phyloP scores from a whole-genome alignment of 371 early-diverging fungal species.

The Rhizopus stolonifer region DNA sequence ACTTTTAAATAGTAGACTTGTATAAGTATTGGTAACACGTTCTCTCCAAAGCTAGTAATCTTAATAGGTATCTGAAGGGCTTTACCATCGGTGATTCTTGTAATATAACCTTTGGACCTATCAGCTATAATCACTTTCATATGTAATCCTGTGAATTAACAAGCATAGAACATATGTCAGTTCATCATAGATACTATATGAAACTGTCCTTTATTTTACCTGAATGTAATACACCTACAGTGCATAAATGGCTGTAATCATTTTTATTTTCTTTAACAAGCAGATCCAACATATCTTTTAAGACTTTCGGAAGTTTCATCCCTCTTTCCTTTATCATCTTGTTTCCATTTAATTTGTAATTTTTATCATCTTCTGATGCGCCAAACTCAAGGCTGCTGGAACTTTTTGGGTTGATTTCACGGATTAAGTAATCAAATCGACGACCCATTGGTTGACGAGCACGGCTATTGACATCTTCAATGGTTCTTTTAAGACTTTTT shows the following conservation, averaged over 20 bases:
- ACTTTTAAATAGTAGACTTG: constrained; percentile 14
- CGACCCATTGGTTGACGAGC: constrained; percentile 9
- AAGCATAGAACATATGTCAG: constrained; percentile 2
- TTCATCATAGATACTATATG: constrained; percentile 5
- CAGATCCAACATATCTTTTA: constrained; percentile 22
- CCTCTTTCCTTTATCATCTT: constrained; percentile 16
- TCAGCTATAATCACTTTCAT: constrained; percentile 8
- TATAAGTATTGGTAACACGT: constrained; percentile 5
- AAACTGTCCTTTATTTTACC: constrained; percentile 4
- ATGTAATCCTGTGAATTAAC: constrained; percentile 8
- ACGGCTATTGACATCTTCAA: constrained; percentile 3
- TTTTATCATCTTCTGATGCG: constrained; percentile 18
- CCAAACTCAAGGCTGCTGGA: constrained; percentile 17
- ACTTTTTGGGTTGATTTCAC: constrained; percentile 12
- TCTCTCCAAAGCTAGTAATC: constrained; percentile 4
- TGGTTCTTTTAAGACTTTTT: constrained; percentile 12
- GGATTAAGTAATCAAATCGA: constrained; percentile 12
- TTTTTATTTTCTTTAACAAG: constrained; percentile 19
- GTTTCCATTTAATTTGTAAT: constrained; percentile 18
- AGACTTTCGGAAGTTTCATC: constrained; percentile 17
- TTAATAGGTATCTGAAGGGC: constrained; percentile 4
- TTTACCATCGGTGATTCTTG: constrained; percentile 6
- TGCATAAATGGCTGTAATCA: constrained; percentile 10
- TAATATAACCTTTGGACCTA: constrained; percentile 4
- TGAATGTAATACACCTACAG: constrained; percentile 8